Conservation (phyloP, 108 stramenopile genomes). For the Skeletonema tropicum region DNA sequence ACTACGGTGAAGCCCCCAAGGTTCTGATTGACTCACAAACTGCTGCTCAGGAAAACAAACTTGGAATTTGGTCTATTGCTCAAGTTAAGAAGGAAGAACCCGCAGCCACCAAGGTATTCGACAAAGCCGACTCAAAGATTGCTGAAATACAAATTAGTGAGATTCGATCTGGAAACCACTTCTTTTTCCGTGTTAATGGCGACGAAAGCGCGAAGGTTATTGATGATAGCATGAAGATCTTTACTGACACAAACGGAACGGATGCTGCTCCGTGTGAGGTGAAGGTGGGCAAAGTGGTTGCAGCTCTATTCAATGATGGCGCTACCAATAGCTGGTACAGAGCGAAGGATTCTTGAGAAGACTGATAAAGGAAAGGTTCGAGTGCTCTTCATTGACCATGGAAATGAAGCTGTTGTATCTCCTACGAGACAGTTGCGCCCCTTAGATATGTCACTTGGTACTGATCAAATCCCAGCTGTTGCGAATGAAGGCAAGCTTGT, state of each 20-base stretch:
- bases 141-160: slow-evolving; percentile 83
- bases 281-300: slow-evolving; percentile 83
- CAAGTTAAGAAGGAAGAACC: slow-evolving; percentile 41
- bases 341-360: slow-evolving; percentile 87
- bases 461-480: slow-evolving; percentile 77
- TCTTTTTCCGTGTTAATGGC: slow-evolving; percentile 85
- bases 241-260: slow-evolving; percentile 84
- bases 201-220: slow-evolving; percentile 77
- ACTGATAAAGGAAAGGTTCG: slow-evolving; percentile 57
- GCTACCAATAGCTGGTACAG: slow-evolving; percentile 93
- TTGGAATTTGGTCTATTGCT: slow-evolving; percentile 83
- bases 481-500: slow-evolving; percentile 89
- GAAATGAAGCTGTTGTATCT: slow-evolving; percentile 88
- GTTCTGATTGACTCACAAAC: slow-evolving; percentile 74
- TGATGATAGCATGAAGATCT: slow-evolving; percentile 89
- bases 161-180: slow-evolving; percentile 89
- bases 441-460: slow-evolving; percentile 76
- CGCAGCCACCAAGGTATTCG: slow-evolving; percentile 46
- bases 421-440: slow-evolving; percentile 82
- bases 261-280: slow-evolving; percentile 81
- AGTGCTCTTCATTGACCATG: slow-evolving; percentile 96
- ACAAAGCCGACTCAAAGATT: slow-evolving; percentile 60
- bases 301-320: slow-evolving; percentile 97
- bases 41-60: slow-evolving; percentile 72
- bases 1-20: slow-evolving; percentile 86